A percentile compares a stretch with the other conserved stretches of the same genome.
These are phyloP conservation scores for Thermomyces lanuginosus DNA, from an alignment of 2,329 filamentous ascomycete species.

Conservation along the genomic window DNA sequence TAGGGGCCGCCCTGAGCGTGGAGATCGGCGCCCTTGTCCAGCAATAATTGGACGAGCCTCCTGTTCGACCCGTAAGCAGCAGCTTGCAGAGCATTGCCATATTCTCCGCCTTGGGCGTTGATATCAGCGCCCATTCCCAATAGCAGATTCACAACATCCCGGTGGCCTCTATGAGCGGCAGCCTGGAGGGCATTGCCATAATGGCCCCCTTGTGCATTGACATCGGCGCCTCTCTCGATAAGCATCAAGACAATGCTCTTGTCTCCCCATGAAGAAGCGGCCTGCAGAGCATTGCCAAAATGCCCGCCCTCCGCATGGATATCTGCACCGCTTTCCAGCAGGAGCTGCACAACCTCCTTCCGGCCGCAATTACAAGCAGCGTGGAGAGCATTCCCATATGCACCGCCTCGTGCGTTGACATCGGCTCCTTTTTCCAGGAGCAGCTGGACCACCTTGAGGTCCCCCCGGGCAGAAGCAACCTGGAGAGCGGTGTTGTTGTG, in stretches of 20 bases:
- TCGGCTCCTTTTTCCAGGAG: constrained; percentile 8
- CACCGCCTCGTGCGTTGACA: background rate
- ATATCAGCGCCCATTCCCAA: background rate
- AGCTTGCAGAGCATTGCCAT: constrained; percentile 6
- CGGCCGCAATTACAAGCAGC: constrained; percentile 4
- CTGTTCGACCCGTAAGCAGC: constrained; percentile 3
- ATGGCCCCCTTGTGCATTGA: background rate
- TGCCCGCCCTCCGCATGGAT: constrained; percentile 1
- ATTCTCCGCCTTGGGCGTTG: constrained; percentile 2
- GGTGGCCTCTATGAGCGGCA: too few species aligned
- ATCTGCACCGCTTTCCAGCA: background rate
- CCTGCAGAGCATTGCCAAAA: constrained; percentile 9
- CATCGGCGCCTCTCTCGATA: constrained; percentile 6
- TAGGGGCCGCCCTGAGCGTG: background rate
- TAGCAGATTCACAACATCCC: background rate
- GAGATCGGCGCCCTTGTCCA: constrained; percentile 1
- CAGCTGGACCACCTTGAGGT: constrained; percentile 8
- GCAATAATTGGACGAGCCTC: constrained; percentile 4
- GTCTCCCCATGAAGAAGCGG: constrained; percentile 7
- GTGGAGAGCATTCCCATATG: background rate
- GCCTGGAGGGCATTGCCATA: background rate
- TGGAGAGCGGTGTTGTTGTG: constrained; percentile 8
- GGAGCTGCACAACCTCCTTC: constrained; percentile 3
- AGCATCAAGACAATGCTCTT: constrained; percentile 9
- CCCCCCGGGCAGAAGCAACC: constrained; percentile 7